Conservation (phyloP, 2,329 filamentous ascomycete species). For the Colletotrichum sp. region DNA sequence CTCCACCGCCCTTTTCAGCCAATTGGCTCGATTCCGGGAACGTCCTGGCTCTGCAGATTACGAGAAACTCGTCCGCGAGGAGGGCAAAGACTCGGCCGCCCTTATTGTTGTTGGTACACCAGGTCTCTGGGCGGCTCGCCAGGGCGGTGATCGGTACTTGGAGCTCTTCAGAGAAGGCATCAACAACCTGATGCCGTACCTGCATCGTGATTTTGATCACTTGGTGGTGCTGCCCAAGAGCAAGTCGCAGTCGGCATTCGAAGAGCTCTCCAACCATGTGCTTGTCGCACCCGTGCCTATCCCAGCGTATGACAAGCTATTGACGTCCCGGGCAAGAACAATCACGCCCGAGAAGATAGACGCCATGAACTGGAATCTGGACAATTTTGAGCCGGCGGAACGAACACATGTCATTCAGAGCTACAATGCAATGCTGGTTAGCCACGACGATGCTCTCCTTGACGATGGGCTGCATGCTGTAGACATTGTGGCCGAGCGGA, state of each 20-base stretch:
- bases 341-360: constrained; percentile 54
- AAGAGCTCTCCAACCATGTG: constrained; percentile 19
- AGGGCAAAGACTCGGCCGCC: constrained; percentile 34
- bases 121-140: constrained; percentile 60
- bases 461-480: constrained; percentile 51
- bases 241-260: not conserved
- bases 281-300: constrained; percentile 48
- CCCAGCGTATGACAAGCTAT: constrained; percentile 48
- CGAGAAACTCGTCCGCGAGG: constrained; percentile 9
- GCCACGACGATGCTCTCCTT: constrained; percentile 47
- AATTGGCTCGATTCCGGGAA: constrained; percentile 16
- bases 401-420: constrained; percentile 53
- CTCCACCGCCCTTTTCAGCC: constrained; percentile 26
- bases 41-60: constrained; percentile 11
- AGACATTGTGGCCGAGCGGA: constrained; percentile 42
- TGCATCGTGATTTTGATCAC: constrained; percentile 27
- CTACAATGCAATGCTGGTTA: constrained; percentile 54
- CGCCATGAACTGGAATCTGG: constrained; percentile 58
- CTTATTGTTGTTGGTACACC: constrained; percentile 57
- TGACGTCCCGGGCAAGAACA: constrained; percentile 40
- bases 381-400: constrained; percentile 42
- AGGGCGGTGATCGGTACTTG: constrained; percentile 50
- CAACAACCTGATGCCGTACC: constrained; percentile 45
- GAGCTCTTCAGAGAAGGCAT: constrained; percentile 50
- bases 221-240: constrained; percentile 22